Base-by-base conservation (phyloP, 345 rosid genomes). In the Brassica cretica region DNA sequence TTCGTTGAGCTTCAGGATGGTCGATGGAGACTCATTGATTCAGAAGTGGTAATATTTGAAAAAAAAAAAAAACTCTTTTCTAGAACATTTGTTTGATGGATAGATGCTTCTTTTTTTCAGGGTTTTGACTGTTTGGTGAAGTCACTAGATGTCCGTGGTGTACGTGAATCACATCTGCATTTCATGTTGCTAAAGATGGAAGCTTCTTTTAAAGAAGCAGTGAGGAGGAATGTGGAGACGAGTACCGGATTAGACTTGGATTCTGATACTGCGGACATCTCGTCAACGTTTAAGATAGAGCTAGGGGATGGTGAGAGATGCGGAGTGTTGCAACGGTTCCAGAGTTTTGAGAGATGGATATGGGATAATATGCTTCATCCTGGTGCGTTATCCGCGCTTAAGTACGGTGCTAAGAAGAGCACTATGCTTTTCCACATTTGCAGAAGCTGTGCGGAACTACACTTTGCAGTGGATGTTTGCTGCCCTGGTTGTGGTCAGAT, bases 261-360 rank as follows among this genome's bases (percentile, higher is more conserved):
- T 79, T 79, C 84, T 14, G 90, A 88, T 56, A 51, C 74, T 63
- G 72, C 83, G 8, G 91, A 84, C 78, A 84, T 88, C 71, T 91
- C 95, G 55, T 80, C 86, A 33, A 83, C 93, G 2, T 93, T 91
- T 73, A 62, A 78, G 41, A 81, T 91, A 55, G 92, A 87, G 82
- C 68, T 89, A 10, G 92, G 91, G 70, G 84, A 87, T 81, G 81
- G 81, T 81, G 82, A 87, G 69, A 77, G 67, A 83, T 79, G 58
- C 49, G 74, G 76, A 19, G 80, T 88, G 71, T 71, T 88, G 82
- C 83, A 75, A 85, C 90, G 97, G 78, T 90, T 87, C 73, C 84
- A 82, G 72, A 96, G 86, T 69, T 90, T 88, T 56, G 95, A 91
- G 86, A 90, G 82, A 72, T 93, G 97, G 97, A 87, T 91, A 84